phyloP scores from a whole-genome alignment of 2,329 filamentous ascomycete genomes.

The Helicocarpus griseus region DNA sequence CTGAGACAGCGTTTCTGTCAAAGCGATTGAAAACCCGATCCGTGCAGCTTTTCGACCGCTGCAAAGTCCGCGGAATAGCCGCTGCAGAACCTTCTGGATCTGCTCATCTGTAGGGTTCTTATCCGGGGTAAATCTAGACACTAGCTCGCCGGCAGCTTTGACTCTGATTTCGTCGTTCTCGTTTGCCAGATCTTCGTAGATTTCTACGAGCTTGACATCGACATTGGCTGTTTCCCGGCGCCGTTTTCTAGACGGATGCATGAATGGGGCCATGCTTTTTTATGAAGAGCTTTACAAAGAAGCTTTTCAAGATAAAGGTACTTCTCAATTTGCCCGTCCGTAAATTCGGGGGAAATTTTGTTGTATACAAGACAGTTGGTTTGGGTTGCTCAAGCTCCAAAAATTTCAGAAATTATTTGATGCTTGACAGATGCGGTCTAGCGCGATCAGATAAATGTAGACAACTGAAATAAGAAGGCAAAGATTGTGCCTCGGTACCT shows the following conservation, averaged over 20 bases:
- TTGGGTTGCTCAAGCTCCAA: neutral
- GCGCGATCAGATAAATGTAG: neutral
- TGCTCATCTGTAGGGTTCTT: constrained; percentile 31
- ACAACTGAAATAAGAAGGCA: too few relatives aligned
- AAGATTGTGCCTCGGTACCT: too few relatives aligned
- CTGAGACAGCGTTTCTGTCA: constrained; percentile 70
- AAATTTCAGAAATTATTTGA: neutral
- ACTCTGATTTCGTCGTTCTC: constrained; percentile 38
- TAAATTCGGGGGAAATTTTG: neutral
- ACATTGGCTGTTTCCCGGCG: constrained; percentile 33
- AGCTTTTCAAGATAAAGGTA: neutral
- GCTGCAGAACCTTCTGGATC: constrained; percentile 38
- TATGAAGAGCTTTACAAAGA: too few relatives aligned
- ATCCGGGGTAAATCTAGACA: constrained; percentile 36
- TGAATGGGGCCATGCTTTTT: neutral
- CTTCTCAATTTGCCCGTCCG: neutral
- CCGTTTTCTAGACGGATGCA: constrained; percentile 22
- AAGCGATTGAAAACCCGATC: constrained; percentile 77
- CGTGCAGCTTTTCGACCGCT: constrained; percentile 83
- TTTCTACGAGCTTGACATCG: constrained; percentile 38
- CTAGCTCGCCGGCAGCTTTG: constrained; percentile 35
- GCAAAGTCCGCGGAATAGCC: constrained; percentile 77
- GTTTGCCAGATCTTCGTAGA: constrained; percentile 40
- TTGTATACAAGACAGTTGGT: neutral
- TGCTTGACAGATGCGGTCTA: neutral